Evolutionary conservation across 1,284 basidiomycete species (phyloP).

Genomic region (Hemileia vastatrix): DNA sequence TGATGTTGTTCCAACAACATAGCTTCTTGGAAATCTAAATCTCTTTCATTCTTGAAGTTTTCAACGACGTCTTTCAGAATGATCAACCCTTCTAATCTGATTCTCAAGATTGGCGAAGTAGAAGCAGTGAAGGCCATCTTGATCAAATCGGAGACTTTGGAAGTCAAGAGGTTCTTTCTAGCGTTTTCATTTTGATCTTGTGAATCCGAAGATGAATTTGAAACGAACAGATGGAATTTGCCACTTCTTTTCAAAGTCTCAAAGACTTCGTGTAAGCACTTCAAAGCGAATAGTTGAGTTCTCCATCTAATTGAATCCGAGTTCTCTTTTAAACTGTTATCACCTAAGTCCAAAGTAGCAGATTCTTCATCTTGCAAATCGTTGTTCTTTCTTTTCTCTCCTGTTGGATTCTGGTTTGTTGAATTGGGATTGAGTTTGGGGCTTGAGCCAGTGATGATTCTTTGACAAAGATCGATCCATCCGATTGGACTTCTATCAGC

Average conservation of each 20-base stretch:
- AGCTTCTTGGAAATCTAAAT: constrained; percentile 83
- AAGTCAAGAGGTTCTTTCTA: constrained; percentile 55
- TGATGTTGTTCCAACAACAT: constrained; percentile 94
- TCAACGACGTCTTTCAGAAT: constrained; percentile 86
- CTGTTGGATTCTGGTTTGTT: constrained; percentile 47
- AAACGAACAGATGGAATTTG: constrained; percentile 37
- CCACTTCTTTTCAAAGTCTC: constrained; percentile 54
- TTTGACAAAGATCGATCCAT: constrained; percentile 95
- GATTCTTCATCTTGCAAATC: constrained; percentile 72
- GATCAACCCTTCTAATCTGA: constrained; percentile 79
- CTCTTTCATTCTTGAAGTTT: constrained; percentile 74
- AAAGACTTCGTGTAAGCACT: constrained; percentile 87
- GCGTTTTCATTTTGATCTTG: not conserved
- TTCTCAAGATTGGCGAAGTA: constrained; percentile 87
- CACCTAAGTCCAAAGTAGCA: constrained; percentile 56
- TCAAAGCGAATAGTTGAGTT: constrained; percentile 86
- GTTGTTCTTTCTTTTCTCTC: not conserved
- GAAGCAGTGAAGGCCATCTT: constrained; percentile 96
- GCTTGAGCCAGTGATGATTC: constrained; percentile 68
- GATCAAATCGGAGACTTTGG: constrained; percentile 79
- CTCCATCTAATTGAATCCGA: constrained; percentile 66
- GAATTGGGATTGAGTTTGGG: constrained; percentile 46
- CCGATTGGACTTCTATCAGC: constrained; percentile 86
- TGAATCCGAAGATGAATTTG: no score
- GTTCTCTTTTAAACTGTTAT: constrained; percentile 28